A percentile compares a stretch with the other conserved stretches of the same genome.
phyloP scores from a whole-genome alignment of 2,329 filamentous ascomycete species.

The Apiospora saccharicola region DNA sequence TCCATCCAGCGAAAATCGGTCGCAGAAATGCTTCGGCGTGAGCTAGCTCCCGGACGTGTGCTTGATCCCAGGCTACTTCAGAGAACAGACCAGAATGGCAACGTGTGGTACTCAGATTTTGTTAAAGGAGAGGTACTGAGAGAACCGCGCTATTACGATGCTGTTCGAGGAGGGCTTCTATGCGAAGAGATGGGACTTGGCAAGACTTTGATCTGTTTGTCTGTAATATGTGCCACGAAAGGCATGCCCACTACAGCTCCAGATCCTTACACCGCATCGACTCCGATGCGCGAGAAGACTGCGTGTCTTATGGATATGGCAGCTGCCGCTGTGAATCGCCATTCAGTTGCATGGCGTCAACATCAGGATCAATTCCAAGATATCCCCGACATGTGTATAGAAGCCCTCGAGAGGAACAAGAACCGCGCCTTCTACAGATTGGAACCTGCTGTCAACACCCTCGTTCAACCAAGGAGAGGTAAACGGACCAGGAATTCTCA shows the following conservation, averaged over 20 bases:
- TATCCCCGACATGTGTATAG: conserved; percentile 48
- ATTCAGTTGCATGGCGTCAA: conserved; percentile 74
- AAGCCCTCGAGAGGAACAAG: conserved; percentile 56
- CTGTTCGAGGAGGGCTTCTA: conserved; percentile 77
- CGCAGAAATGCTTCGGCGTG: conserved; percentile 84
- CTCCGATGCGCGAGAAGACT: background rate
- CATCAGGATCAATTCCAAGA: conserved; percentile 63
- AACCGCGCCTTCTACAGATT: conserved; percentile 68
- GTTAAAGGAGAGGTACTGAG: conserved; percentile 67
- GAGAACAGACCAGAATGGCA: conserved; percentile 66
- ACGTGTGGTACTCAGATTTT: conserved; percentile 73
- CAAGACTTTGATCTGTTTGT: conserved; percentile 87
- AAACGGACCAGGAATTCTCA: conserved; percentile 45
- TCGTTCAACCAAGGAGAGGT: conserved; percentile 49
- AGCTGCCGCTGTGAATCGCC: conserved; percentile 70
- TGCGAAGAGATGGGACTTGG: conserved; percentile 84
- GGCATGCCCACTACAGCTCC: conserved; percentile 71
- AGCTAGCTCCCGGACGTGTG: conserved; percentile 68
- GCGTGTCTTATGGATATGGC: conserved; percentile 76
- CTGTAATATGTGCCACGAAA: conserved; percentile 78
- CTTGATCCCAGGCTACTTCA: conserved; percentile 77
- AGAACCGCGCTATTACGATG: conserved; percentile 77
- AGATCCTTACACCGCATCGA: conserved; percentile 55
- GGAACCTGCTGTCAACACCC: conserved; percentile 49
- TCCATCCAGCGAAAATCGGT: conserved; percentile 82